Percentiles rank a stretch among this genome's conserved stretches.
These are phyloP conservation scores for Taphrina populina DNA, from an alignment of 1,139 yeast genomes.

Conservation along the genomic window DNA sequence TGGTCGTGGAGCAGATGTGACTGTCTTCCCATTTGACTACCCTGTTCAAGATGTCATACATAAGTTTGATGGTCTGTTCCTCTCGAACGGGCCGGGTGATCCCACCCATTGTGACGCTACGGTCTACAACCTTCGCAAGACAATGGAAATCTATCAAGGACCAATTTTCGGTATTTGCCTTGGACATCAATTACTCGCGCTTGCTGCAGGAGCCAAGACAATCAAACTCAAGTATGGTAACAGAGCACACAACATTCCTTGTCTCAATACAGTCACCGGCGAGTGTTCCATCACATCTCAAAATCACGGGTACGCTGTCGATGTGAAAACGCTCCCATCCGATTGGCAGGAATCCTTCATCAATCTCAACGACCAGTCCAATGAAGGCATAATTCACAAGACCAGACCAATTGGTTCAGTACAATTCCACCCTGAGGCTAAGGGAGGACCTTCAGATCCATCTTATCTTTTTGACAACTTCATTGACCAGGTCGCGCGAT, in stretches of 20 bases:
- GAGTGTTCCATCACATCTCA: slow-evolving; percentile 96
- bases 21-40: slow-evolving; percentile 94
- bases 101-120: slow-evolving; percentile 90
- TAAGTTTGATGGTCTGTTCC: slow-evolving; percentile 89
- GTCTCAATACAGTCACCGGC: slow-evolving; percentile 83
- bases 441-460: slow-evolving; percentile 97
- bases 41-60: slow-evolving; percentile 87
- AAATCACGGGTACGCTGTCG: slow-evolving; percentile 98
- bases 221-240: slow-evolving; percentile 93
- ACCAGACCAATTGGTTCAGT: slow-evolving; percentile 87
- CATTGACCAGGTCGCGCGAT: slow-evolving; percentile 26
- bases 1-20: slow-evolving; percentile 90
- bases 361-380: slow-evolving; percentile 89
- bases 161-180: slow-evolving; percentile 96
- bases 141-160: slow-evolving; percentile 67
- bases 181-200: slow-evolving; percentile 92
- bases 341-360: slow-evolving; percentile 86
- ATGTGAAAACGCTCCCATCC: slow-evolving; percentile 66
- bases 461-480: slow-evolving; percentile 70
- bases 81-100: slow-evolving; percentile 98
- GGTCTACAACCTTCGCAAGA: slow-evolving; percentile 66
- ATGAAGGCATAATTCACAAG: slow-evolving; percentile 93
- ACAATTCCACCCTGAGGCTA: slow-evolving; percentile 98
- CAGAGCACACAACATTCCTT: slow-evolving; percentile 98
- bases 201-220: slow-evolving; percentile 90